Percentiles rank a stretch among this genome's conserved stretches.
Conservation (phyloP, 2,329 filamentous ascomycete genomes). For the Ophidiomyces ophidiicola region DNA sequence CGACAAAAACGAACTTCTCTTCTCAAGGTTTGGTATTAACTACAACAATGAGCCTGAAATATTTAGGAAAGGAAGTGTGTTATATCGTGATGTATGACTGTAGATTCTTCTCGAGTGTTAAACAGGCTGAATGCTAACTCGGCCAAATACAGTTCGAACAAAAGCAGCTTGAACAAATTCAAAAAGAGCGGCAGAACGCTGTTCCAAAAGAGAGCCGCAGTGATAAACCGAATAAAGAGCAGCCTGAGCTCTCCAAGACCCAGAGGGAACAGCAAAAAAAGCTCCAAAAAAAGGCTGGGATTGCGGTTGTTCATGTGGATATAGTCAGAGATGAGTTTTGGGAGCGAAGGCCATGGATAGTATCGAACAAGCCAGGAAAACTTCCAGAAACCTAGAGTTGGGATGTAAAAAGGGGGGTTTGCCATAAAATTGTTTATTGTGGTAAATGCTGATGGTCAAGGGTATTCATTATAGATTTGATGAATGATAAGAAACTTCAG, state of each 20-base stretch:
- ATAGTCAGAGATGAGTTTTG: slow-evolving; percentile 95
- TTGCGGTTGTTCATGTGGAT: slow-evolving; percentile 76
- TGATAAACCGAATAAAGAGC: slow-evolving; percentile 19
- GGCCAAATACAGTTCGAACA: slow-evolving; percentile 50
- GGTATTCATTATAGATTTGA: no score
- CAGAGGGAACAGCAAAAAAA: slow-evolving; percentile 76
- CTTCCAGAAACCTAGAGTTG: slow-evolving; percentile 34
- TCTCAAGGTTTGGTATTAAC: slow-evolving; percentile 78
- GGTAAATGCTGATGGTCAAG: no score
- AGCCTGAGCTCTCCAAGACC: slow-evolving; percentile 55
- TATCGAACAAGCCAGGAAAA: slow-evolving; percentile 61
- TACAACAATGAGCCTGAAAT: slow-evolving; percentile 95
- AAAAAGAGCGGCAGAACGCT: neutral
- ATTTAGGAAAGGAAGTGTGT: slow-evolving; percentile 81
- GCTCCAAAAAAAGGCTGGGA: slow-evolving; percentile 61
- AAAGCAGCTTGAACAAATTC: slow-evolving; percentile 45
- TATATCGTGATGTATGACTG: slow-evolving; percentile 62
- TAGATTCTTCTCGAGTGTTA: neutral
- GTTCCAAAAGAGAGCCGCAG: slow-evolving; percentile 12
- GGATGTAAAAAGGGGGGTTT: no score
- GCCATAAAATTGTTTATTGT: no score
- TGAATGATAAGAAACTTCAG: no score
- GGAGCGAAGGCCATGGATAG: slow-evolving; percentile 71
- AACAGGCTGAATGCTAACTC: neutral
- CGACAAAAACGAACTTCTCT: slow-evolving; percentile 95